Conservation (phyloP, 129 eudicot species). For the Chrysanthemum makinoi region DNA sequence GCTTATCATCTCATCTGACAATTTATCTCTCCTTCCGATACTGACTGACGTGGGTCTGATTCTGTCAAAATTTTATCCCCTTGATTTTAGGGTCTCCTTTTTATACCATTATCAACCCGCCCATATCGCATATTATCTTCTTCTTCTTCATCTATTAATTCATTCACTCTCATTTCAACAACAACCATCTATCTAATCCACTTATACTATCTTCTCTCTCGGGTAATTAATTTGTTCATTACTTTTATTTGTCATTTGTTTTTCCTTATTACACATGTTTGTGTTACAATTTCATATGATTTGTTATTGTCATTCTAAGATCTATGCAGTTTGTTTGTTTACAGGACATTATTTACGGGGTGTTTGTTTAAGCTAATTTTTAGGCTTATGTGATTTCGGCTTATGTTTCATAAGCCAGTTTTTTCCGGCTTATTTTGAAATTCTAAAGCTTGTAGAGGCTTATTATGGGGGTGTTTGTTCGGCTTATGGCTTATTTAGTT, state of each 20-base stretch:
- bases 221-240: conserved; percentile 4
- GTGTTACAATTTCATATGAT: background rate
- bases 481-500: too few relatives aligned
- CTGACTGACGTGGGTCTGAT: conserved; percentile 38
- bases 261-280: background rate
- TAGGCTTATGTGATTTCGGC: background rate
- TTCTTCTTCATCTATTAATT: background rate
- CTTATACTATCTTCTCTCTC: conserved; percentile 5
- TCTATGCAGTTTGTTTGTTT: background rate
- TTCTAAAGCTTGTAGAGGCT: too few relatives aligned
- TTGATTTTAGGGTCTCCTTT: conserved; percentile 16
- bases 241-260: background rate
- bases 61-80: conserved; percentile 32
- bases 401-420: too few relatives aligned
- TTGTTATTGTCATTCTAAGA: background rate
- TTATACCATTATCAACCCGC: background rate
- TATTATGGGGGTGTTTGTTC: too few relatives aligned
- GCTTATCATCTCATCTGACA: background rate
- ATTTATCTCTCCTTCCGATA: conserved; percentile 14
- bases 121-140: background rate
- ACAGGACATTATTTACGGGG: background rate
- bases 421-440: too few relatives aligned
- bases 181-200: conserved; percentile 5
- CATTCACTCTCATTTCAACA: conserved; percentile 8
- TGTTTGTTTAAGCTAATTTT: background rate